Base-by-base conservation (phyloP, 129 eudicot species). In the Gnaphalium uliginosum region DNA sequence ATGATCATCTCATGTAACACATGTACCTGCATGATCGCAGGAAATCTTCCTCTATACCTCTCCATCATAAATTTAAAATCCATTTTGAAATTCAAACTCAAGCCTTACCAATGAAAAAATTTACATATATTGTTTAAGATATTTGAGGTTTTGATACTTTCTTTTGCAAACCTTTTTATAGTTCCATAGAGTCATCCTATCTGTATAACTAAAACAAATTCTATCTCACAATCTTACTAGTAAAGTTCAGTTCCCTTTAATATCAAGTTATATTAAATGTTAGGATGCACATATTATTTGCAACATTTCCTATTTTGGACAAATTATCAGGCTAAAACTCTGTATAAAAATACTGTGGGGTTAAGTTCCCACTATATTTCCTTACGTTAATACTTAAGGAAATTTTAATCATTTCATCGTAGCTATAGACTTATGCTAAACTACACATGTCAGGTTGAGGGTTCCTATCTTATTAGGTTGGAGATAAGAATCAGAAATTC, bases 1-100 rank as follows among this genome's bases (percentile, higher is more conserved):
- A 66, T 14, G 24, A 72, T 46, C 73, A n/a, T n/a, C n/a, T n/a
- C n/a, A 79, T 53, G 33, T 21, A 65, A 22, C 51, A 50, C 64
- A 46, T 63, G 63, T 63, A 75, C 15, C 33, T 66, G 62, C 71
- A 63, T 21, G 32, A 62, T 26, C 48, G 39, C 22, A 26, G 39
- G 22, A 62, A 30, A 6, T 26, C 68, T 25, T 62, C 14, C 3
- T 41, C 4, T 15, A 62, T 59, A 59, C 51, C 4, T 43, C 51
- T 43, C 51, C 51, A 19, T n/a, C n/a, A n/a, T n/a, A n/a, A 6
- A 19, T 5, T 54, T 54, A 0, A 2, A 27, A 29, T 1, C 22
- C 71, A 74, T 26, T 74, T 60, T 19, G 18, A 23, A 9, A 10
- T 75, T 75, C 48, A n/a, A 6, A 64, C 30, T 64, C 51, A 75